Conservation (phyloP, 805 yeast genomes). For the Yarrowia divulgata region DNA sequence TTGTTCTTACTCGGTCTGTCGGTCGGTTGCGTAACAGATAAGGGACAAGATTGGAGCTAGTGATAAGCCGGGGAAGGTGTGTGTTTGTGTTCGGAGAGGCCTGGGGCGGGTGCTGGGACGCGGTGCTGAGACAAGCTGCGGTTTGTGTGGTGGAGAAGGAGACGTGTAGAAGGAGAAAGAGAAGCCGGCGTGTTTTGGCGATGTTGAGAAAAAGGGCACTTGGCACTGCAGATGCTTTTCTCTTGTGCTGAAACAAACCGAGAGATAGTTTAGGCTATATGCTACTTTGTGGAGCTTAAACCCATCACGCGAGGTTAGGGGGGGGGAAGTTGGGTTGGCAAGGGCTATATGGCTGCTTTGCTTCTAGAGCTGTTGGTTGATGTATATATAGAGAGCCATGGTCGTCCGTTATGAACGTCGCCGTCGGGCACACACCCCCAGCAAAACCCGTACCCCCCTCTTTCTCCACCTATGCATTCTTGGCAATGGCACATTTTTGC, state of each 20-base stretch:
- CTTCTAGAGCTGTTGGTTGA: too few species aligned
- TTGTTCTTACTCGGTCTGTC: too few species aligned
- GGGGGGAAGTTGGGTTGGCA: neutral
- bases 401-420: too few species aligned
- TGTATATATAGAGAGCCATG: too few species aligned
- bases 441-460: neutral
- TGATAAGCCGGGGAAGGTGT: conserved; percentile 1
- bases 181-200: neutral
- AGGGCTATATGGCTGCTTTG: too few species aligned
- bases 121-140: too few species aligned
- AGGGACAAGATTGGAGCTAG: conserved; percentile 5
- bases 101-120: too few species aligned
- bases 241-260: conserved; percentile 4
- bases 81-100: neutral
- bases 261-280: conserved; percentile 10
- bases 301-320: neutral
- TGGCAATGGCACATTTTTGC: neutral
- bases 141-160: too few species aligned
- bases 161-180: neutral
- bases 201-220: conserved; percentile 12
- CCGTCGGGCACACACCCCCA: too few species aligned
- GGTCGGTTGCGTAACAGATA: conserved; percentile 1
- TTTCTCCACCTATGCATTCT: neutral
- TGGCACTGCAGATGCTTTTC: conserved; percentile 28
- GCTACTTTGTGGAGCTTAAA: conserved; percentile 5